Evolutionary conservation across 2,329 filamentous ascomycete species (phyloP).

Genomic region (Penicillium sp.): DNA sequence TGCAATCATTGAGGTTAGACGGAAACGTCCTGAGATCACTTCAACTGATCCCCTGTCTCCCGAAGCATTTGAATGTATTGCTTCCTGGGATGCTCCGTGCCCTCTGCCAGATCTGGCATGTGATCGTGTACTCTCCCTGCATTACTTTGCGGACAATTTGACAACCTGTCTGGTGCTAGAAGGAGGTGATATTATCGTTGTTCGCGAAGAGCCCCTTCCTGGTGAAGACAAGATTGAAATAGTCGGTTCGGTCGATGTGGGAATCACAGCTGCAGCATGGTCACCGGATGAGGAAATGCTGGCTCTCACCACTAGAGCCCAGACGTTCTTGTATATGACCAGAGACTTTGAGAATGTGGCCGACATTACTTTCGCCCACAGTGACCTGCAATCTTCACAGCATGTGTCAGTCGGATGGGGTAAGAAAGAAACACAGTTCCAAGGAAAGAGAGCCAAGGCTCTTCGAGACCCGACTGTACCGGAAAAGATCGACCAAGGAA

Average conservation of each 20-base stretch:
- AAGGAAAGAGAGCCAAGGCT: conserved; percentile 82
- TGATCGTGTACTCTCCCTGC: conserved; percentile 74
- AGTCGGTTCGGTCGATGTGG: conserved; percentile 87
- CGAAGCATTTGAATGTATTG: conserved; percentile 54
- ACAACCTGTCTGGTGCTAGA: conserved; percentile 80
- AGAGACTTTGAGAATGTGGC: conserved; percentile 81
- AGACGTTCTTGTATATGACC: conserved; percentile 88
- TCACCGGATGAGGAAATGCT: conserved; percentile 93
- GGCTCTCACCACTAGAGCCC: conserved; percentile 73
- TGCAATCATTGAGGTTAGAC: conserved; percentile 70
- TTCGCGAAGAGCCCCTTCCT: conserved; percentile 66
- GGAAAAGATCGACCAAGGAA: conserved; percentile 82
- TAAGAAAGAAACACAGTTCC: conserved; percentile 96
- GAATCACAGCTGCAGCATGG: conserved; percentile 86
- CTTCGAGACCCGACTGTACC: conserved; percentile 92
- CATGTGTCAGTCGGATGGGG: conserved; percentile 98
- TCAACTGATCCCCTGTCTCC: conserved; percentile 42
- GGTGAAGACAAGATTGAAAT: conserved; percentile 86
- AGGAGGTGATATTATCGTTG: conserved; percentile 85
- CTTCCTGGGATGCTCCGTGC: conserved; percentile 85
- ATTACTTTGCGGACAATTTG: conserved; percentile 78
- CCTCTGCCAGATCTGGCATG: conserved; percentile 71
- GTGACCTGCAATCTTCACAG: conserved; percentile 82
- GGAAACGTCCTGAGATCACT: conserved; percentile 40
- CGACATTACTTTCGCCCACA: conserved; percentile 67